Conservation (phyloP, 768 basidiomycete genomes). For the Chiua virens region DNA sequence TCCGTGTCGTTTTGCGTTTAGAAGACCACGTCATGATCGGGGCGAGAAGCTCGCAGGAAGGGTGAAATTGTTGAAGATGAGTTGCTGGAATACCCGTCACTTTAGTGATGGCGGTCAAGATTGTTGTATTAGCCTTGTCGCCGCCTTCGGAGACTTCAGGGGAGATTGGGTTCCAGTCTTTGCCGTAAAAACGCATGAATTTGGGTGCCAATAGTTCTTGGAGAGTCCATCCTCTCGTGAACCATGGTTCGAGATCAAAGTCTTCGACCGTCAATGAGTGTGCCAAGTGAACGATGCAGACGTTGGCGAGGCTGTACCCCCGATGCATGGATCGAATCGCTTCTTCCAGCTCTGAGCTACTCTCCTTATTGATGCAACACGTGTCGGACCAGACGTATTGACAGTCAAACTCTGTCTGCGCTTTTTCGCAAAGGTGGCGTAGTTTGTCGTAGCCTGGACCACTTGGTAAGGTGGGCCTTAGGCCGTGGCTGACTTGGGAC, state of each 20-base stretch:
- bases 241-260: slow-evolving; percentile 14
- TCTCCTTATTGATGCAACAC: background rate
- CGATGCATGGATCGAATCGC: slow-evolving; percentile 14
- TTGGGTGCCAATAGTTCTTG: slow-evolving; percentile 15
- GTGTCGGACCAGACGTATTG: slow-evolving; percentile 15
- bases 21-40: slow-evolving; percentile 11
- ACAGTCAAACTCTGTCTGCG: slow-evolving; percentile 3
- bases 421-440: slow-evolving; percentile 5
- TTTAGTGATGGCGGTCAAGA: background rate
- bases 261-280: slow-evolving; percentile 11
- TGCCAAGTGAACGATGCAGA: slow-evolving; percentile 17
- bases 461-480: background rate
- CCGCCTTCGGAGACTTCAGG: background rate
- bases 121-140: slow-evolving; percentile 5
- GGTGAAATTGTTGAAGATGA: background rate
- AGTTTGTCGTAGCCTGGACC: slow-evolving; percentile 9
- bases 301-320: slow-evolving; percentile 17
- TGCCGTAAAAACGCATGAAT: slow-evolving; percentile 11
- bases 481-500: background rate
- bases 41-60: slow-evolving; percentile 4
- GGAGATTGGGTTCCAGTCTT: slow-evolving; percentile 10
- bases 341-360: slow-evolving; percentile 11
- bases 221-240: slow-evolving; percentile 12
- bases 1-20: slow-evolving; percentile 8
- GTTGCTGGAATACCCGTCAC: slow-evolving; percentile 2